These are phyloP conservation scores for Coemansia sp. DNA, from an alignment of 192 early-diverging fungal species.

Conservation along the genomic window DNA sequence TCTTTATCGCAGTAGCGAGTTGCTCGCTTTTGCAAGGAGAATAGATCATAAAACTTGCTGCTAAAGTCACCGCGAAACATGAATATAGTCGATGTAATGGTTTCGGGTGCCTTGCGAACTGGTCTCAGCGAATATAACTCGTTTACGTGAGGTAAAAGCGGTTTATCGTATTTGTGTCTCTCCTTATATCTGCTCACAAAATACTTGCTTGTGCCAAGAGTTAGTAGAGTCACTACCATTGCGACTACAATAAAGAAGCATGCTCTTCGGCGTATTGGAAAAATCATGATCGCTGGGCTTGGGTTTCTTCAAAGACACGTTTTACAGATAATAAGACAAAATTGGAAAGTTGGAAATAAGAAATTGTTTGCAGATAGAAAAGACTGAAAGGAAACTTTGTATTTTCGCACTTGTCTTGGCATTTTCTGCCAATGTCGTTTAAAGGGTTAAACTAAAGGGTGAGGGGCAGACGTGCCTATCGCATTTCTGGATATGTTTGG, in stretches of 20 bases:
- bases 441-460: no score
- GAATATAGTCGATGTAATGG: slow-evolving; percentile 1
- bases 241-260: neutral
- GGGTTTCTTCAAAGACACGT: no score
- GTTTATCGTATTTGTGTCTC: neutral
- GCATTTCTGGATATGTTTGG: no score
- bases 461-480: no score
- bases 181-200: neutral
- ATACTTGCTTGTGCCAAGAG: neutral
- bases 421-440: no score
- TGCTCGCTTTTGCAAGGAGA: slow-evolving; percentile 4
- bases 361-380: no score
- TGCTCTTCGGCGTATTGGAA: neutral
- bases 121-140: neutral
- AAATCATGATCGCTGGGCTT: neutral
- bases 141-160: neutral
- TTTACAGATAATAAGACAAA: no score
- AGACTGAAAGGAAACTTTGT: no score
- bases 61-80: slow-evolving; percentile 12
- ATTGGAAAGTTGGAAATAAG: no score
- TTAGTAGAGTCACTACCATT: neutral
- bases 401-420: no score
- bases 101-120: neutral
- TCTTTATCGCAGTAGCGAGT: slow-evolving; percentile 1
- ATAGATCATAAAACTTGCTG: slow-evolving; percentile 1